phyloP scores from a whole-genome alignment of 1,284 basidiomycete genomes.

The Tremellales sp. region DNA sequence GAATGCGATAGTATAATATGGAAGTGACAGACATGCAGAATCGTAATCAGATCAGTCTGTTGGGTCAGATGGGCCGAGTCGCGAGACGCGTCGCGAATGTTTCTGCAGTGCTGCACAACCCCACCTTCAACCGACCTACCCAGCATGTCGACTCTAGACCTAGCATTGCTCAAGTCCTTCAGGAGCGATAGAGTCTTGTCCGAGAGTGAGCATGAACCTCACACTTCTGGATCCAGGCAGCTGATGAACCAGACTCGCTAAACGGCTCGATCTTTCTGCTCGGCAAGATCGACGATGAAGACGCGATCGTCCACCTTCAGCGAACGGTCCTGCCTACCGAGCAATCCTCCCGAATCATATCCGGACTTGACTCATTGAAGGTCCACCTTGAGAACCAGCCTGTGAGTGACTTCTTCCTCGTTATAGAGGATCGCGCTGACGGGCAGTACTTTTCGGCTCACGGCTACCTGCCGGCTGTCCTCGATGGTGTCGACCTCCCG shows the following conservation, averaged over 20 bases:
- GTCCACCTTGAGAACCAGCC: conserved; percentile 38
- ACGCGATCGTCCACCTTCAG: conserved; percentile 60
- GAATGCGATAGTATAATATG: no score
- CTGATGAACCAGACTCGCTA: not conserved
- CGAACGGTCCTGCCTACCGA: conserved; percentile 55
- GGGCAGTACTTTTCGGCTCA: conserved; percentile 46
- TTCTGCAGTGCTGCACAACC: no score
- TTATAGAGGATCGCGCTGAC: not conserved
- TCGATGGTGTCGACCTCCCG: conserved; percentile 15
- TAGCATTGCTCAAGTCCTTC: not conserved
- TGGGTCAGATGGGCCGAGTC: no score
- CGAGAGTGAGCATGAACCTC: not conserved
- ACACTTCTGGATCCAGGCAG: not conserved
- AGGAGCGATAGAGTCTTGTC: not conserved
- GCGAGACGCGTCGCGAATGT: no score
- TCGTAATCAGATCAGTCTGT: no score
- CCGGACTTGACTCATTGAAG: conserved; percentile 20
- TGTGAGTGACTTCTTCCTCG: conserved; percentile 18
- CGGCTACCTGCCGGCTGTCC: conserved; percentile 22
- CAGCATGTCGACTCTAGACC: not conserved
- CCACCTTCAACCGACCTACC: no score
- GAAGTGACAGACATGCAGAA: no score
- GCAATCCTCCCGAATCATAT: conserved; percentile 19
- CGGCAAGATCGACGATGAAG: not conserved
- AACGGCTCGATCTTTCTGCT: not conserved